Conservation (phyloP, 139 green algal genomes). For the Limnomonas spitsbergensis region DNA sequence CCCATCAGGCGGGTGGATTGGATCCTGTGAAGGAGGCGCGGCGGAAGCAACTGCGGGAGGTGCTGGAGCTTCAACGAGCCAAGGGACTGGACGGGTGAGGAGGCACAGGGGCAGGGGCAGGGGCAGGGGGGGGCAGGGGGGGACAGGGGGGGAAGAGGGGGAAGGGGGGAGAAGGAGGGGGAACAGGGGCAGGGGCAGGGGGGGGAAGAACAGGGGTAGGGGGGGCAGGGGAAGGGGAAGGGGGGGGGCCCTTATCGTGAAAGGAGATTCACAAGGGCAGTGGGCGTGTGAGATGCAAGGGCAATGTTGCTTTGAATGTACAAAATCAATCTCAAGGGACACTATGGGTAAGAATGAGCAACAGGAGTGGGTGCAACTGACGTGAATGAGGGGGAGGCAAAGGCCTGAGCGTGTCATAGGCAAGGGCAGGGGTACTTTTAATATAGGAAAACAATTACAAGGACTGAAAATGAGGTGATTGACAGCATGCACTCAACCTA, state of each 20-base stretch:
- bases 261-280: no score
- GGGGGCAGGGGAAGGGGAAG: not conserved
- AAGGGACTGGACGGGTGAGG: conserved; percentile 33
- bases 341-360: no score
- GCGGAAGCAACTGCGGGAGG: conserved; percentile 28
- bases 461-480: no score
- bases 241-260: not conserved
- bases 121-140: not conserved
- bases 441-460: no score
- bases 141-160: not conserved
- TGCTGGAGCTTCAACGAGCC: conserved; percentile 43
- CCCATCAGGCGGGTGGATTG: conserved; percentile 34
- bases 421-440: no score
- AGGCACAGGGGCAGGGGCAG: not conserved
- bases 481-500: no score
- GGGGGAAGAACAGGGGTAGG: not conserved
- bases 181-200: not conserved
- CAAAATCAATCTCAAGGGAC: no score
- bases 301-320: no score
- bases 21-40: conserved; percentile 23
- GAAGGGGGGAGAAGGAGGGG: not conserved
- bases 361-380: no score
- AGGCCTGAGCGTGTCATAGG: no score
- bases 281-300: no score
- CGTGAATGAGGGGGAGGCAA: no score